Conservation (phyloP, 495 filamentous ascomycete genomes). For the Ramalina intermedia region DNA sequence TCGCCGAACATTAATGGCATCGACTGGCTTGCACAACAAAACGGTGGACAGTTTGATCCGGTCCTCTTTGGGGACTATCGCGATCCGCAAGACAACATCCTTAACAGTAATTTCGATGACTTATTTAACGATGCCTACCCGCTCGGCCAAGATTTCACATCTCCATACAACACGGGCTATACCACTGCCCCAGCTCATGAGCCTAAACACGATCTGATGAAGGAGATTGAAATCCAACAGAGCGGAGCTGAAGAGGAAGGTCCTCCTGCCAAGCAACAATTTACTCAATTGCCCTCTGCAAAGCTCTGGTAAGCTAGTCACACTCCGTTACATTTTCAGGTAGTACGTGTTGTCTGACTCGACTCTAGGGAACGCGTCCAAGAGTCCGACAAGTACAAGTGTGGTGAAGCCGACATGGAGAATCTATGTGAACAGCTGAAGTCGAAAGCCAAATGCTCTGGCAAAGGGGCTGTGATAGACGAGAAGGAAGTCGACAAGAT, state of each 20-base stretch:
- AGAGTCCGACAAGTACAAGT: conserved; percentile 70
- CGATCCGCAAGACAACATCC: conserved; percentile 67
- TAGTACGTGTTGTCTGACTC: conserved; percentile 14
- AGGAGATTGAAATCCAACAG: conserved; percentile 53
- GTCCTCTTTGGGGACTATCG: conserved; percentile 87
- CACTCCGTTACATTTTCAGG: background rate
- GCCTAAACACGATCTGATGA: conserved; percentile 54
- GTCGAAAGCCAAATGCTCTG: conserved; percentile 91
- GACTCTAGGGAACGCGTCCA: conserved; percentile 73
- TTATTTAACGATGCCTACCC: conserved; percentile 88
- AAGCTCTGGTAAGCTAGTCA: conserved; percentile 63
- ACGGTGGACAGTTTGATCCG: conserved; percentile 80
- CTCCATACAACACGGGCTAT: conserved; percentile 54
- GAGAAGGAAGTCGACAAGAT: conserved; percentile 77
- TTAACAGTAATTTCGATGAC: conserved; percentile 52
- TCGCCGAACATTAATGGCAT: conserved; percentile 32
- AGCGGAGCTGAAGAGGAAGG: conserved; percentile 57
- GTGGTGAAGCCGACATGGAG: conserved; percentile 85
- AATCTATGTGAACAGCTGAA: conserved; percentile 84
- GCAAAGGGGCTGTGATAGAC: conserved; percentile 80
- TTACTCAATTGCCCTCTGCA: conserved; percentile 60
- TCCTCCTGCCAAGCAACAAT: conserved; percentile 38
- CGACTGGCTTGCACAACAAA: conserved; percentile 72
- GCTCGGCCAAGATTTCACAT: conserved; percentile 50
- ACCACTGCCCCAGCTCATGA: conserved; percentile 18